Conservation (phyloP, 1,284 basidiomycete species). For the Puccinia brachypodii region DNA sequence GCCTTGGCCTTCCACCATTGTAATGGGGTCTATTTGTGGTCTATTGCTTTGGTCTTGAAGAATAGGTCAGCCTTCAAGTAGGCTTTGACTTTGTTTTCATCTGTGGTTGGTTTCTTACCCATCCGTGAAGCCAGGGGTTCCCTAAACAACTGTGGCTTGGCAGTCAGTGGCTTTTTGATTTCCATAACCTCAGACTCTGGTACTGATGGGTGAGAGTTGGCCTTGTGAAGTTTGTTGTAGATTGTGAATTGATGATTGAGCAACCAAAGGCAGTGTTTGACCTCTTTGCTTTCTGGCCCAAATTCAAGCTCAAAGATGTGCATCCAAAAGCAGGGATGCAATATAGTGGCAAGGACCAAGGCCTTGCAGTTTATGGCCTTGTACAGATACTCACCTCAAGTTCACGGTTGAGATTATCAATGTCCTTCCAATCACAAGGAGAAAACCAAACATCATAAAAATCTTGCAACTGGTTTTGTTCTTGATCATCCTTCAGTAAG, state of each 20-base stretch:
- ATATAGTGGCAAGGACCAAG: neutral
- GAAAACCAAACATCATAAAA: too few relatives aligned
- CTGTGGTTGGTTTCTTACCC: neutral
- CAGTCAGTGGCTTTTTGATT: neutral
- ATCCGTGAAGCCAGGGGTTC: neutral
- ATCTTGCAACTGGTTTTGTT: neutral
- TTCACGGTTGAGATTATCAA: neutral
- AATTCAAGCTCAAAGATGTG: conserved; percentile 5
- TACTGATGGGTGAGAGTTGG: neutral
- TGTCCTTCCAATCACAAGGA: too few relatives aligned
- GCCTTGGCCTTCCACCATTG: neutral
- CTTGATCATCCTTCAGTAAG: neutral
- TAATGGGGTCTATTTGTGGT: neutral
- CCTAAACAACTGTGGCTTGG: neutral
- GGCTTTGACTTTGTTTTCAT: neutral
- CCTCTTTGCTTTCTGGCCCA: neutral
- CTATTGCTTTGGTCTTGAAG: neutral
- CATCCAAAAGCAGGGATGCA: neutral
- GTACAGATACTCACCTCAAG: neutral
- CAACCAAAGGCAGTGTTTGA: neutral
- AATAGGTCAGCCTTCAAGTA: neutral
- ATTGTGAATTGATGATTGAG: neutral
- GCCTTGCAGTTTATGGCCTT: neutral
- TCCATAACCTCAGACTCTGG: too few relatives aligned
- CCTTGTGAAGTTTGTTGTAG: neutral